phyloP scores from a whole-genome alignment of 805 yeast genomes.

The Candida namnaoensis region DNA sequence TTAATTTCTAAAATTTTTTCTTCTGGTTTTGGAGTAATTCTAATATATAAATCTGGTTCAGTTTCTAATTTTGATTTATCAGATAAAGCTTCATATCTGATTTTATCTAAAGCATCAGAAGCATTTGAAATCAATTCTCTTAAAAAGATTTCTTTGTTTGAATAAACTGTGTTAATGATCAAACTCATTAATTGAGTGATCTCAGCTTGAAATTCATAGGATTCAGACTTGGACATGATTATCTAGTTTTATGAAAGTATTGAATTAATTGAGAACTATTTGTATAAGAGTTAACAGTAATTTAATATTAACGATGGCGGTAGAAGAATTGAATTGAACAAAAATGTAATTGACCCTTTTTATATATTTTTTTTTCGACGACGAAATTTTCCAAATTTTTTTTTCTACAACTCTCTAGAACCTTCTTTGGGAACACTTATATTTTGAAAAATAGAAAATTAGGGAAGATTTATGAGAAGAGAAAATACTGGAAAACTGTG shows the following conservation, averaged over 20 bases:
- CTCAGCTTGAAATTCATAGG: constrained; percentile 99
- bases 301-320: no score
- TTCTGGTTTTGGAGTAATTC: constrained; percentile 96
- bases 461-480: no score
- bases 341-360: no score
- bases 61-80: constrained; percentile 89
- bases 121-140: constrained; percentile 99
- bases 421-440: background rate
- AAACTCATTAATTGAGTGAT: constrained; percentile 99
- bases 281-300: no score
- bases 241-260: no score
- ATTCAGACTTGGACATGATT: constrained; percentile 36
- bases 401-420: background rate
- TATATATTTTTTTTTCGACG: background rate
- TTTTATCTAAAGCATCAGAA: constrained; percentile 97
- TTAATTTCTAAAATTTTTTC: constrained; percentile 91
- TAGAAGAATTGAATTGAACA: no score
- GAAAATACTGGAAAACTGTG: no score
- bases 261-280: background rate
- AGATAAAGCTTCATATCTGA: constrained; percentile 91
- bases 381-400: no score
- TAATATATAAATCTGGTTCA: constrained; percentile 94
- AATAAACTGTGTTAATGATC: constrained; percentile 99
- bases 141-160: constrained; percentile 97
- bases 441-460: no score